phyloP scores from a whole-genome alignment of 2,329 filamentous ascomycete species.

The Phaeoacremonium minimum region DNA sequence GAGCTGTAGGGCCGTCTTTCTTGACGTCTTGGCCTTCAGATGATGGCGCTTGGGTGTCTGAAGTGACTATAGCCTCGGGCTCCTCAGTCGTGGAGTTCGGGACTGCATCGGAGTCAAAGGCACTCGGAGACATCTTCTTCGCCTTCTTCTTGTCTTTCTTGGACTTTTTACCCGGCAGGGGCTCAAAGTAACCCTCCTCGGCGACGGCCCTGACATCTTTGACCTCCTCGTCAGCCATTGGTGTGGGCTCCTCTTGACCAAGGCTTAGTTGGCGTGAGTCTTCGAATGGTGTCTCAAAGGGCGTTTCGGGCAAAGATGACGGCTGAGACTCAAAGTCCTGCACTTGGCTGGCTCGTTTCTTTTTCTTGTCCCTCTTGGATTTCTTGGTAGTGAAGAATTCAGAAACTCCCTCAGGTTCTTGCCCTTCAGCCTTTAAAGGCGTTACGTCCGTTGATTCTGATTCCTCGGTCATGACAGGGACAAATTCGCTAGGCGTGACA shows the following conservation, averaged over 20 bases:
- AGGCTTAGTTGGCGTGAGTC: not conserved
- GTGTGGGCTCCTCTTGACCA: no score
- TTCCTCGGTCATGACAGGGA: not conserved
- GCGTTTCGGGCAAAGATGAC: slow-evolving; percentile 5
- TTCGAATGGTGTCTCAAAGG: not conserved
- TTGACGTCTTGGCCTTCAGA: not conserved
- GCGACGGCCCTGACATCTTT: slow-evolving; percentile 2
- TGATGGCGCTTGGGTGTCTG: not conserved
- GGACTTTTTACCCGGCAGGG: slow-evolving; percentile 19
- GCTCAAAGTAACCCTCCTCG: slow-evolving; percentile 13
- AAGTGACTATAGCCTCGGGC: not conserved
- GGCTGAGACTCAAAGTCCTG: slow-evolving; percentile 3
- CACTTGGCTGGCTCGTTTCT: slow-evolving; percentile 11
- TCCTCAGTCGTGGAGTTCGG: not conserved
- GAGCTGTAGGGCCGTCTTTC: not conserved
- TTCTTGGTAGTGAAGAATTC: slow-evolving; percentile 12
- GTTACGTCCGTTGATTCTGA: not conserved
- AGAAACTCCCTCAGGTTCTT: not conserved
- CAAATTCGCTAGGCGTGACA: not conserved
- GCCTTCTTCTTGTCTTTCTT: slow-evolving; percentile 17
- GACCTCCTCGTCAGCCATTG: not conserved
- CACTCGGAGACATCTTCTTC: slow-evolving; percentile 5
- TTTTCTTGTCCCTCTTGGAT: slow-evolving; percentile 25
- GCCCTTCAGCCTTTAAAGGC: not conserved
- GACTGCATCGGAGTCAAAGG: slow-evolving; percentile 1